Evolutionary conservation across 2,329 filamentous ascomycete species (phyloP).

Genomic region (Colletotrichum echinochloae): DNA sequence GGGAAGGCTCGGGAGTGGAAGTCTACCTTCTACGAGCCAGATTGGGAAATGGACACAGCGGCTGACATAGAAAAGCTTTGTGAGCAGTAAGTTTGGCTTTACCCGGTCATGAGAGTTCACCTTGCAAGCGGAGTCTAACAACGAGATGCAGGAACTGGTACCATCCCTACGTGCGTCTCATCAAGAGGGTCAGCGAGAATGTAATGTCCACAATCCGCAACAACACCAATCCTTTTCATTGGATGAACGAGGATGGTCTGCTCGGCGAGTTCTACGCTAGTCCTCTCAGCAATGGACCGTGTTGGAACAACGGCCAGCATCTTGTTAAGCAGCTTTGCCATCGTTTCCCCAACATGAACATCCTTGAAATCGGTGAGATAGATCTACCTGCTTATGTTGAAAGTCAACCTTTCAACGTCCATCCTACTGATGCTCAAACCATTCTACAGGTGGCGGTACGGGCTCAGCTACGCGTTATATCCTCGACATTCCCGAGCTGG

Average conservation of each 20-base stretch:
- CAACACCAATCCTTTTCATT: conserved; percentile 19
- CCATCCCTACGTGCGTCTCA: neutral
- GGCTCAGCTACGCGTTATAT: conserved; percentile 20
- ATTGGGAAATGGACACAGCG: conserved; percentile 6
- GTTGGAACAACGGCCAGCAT: conserved; percentile 5
- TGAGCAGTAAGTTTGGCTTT: neutral
- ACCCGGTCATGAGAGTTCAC: neutral
- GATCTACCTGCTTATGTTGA: neutral
- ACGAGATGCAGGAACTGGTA: neutral
- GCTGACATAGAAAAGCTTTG: neutral
- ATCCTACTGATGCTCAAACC: neutral
- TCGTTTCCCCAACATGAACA: conserved; percentile 29
- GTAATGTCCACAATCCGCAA: conserved; percentile 15
- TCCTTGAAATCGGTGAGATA: conserved; percentile 47
- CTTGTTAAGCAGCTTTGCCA: neutral
- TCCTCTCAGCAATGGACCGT: conserved; percentile 19
- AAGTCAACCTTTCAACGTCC: neutral
- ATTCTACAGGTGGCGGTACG: conserved; percentile 10
- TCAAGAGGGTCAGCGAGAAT: conserved; percentile 9
- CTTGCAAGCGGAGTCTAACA: neutral
- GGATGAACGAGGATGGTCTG: conserved; percentile 27
- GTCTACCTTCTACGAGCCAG: neutral
- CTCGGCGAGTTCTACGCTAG: conserved; percentile 26
- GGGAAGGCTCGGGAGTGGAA: conserved; percentile 7
- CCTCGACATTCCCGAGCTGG: conserved; percentile 11